A percentile compares a stretch with the other conserved stretches of the same genome.
Evolutionary conservation across 1,139 yeast species (phyloP).

Genomic region (Saccharomyces uvarum): DNA sequence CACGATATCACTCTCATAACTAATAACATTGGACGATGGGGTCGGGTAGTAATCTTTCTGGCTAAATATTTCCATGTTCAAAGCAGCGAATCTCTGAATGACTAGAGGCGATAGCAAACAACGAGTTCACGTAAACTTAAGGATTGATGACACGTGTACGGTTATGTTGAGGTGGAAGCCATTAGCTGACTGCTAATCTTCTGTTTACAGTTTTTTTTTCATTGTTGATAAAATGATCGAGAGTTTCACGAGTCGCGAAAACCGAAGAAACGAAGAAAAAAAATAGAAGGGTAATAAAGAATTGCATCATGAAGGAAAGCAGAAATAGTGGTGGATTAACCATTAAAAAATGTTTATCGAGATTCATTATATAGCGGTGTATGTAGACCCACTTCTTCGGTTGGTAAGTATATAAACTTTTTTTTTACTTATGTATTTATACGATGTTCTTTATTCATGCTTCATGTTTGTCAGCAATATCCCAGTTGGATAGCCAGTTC

Average conservation of each 20-base stretch:
- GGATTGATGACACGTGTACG: not conserved
- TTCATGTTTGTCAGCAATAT: constrained; percentile 32
- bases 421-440: not conserved
- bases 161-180: not conserved
- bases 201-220: constrained; percentile 1
- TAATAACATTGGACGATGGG: constrained; percentile 25
- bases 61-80: constrained; percentile 22
- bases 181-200: not conserved
- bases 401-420: not conserved
- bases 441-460: not conserved
- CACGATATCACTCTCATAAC: constrained; percentile 11
- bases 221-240: not conserved
- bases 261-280: not conserved
- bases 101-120: not conserved
- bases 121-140: not conserved
- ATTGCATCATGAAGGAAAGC: not conserved
- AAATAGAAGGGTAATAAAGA: not conserved
- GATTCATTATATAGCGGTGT: not conserved
- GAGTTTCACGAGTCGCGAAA: not conserved
- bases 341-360: not conserved
- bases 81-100: not conserved
- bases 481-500: constrained; percentile 75
- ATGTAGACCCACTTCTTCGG: not conserved
- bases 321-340: not conserved
- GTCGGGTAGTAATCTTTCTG: constrained; percentile 27